Conservation (phyloP, 495 filamentous ascomycete species). For the Filosporella fistucella region DNA sequence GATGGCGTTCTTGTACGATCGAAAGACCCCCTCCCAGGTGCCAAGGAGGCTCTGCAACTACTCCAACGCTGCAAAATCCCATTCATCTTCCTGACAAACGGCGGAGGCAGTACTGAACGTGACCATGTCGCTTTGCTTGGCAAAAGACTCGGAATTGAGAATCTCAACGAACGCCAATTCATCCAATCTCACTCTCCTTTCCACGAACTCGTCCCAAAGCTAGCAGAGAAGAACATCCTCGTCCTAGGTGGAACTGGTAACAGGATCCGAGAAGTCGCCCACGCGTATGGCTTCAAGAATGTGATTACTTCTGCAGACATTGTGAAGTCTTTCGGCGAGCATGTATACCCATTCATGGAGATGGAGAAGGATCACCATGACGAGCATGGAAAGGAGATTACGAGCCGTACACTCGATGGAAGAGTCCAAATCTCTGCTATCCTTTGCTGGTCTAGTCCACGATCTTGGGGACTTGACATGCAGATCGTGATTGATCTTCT, state of each 20-base stretch:
- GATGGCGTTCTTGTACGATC: slow-evolving; percentile 89
- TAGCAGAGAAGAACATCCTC: slow-evolving; percentile 66
- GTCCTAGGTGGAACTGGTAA: slow-evolving; percentile 76
- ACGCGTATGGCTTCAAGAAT: slow-evolving; percentile 76
- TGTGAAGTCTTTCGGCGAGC: slow-evolving; percentile 54
- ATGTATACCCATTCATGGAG: slow-evolving; percentile 71
- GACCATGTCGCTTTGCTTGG: slow-evolving; percentile 65
- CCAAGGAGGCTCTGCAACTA: slow-evolving; percentile 60
- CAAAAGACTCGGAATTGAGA: slow-evolving; percentile 40
- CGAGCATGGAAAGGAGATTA: slow-evolving; percentile 40
- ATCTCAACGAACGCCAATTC: slow-evolving; percentile 44
- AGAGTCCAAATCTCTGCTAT: slow-evolving; percentile 71
- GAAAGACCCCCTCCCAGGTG: slow-evolving; percentile 69
- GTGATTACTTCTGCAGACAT: slow-evolving; percentile 84
- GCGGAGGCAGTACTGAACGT: slow-evolving; percentile 70
- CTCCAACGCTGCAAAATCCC: slow-evolving; percentile 66
- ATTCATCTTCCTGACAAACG: slow-evolving; percentile 83
- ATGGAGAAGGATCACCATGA: slow-evolving; percentile 54
- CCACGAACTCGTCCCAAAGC: slow-evolving; percentile 39
- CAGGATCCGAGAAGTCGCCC: slow-evolving; percentile 67
- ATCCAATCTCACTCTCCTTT: slow-evolving; percentile 84
- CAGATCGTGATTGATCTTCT: slow-evolving; percentile 79
- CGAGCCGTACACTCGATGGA: not conserved
- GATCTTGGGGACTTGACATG: slow-evolving; percentile 81
- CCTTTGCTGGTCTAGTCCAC: slow-evolving; percentile 85